phyloP scores from a whole-genome alignment of 257 asterid genomes.

The Galeopsis tetrahit region DNA sequence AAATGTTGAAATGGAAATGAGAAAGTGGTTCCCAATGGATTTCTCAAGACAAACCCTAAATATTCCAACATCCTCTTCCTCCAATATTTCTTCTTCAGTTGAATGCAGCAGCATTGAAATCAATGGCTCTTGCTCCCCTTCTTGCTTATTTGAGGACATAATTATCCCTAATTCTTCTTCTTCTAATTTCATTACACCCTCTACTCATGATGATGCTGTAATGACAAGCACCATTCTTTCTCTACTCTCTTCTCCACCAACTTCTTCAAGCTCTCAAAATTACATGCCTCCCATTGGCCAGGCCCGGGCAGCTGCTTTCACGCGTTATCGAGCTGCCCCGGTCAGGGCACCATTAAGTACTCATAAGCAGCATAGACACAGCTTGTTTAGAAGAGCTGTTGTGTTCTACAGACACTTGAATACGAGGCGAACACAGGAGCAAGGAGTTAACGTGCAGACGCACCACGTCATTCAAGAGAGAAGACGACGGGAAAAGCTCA shows the following conservation, averaged over 20 bases:
- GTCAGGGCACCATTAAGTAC: not conserved
- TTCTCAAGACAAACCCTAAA: constrained; percentile 34
- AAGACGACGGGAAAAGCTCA: constrained; percentile 58
- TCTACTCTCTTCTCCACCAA: constrained; percentile 41
- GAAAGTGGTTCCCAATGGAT: constrained; percentile 44
- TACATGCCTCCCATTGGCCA: constrained; percentile 26
- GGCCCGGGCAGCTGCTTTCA: constrained; percentile 41
- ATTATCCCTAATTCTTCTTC: constrained; percentile 29
- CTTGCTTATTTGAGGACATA: constrained; percentile 19
- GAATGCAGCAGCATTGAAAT: not conserved
- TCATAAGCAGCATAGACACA: constrained; percentile 28
- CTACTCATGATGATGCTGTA: constrained; percentile 40
- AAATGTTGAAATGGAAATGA: constrained; percentile 53
- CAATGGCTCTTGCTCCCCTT: not conserved
- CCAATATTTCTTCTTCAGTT: not conserved
- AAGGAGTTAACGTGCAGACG: constrained; percentile 31
- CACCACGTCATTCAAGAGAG: constrained; percentile 69
- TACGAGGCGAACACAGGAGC: constrained; percentile 29
- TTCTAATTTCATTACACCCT: constrained; percentile 22
- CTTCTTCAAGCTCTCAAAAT: constrained; percentile 30
- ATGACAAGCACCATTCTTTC: constrained; percentile 52
- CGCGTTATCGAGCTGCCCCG: constrained; percentile 32
- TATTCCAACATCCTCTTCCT: constrained; percentile 51
- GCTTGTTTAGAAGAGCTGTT: constrained; percentile 46
- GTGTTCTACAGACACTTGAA: constrained; percentile 49